Evolutionary conservation across 139 green algal genomes (phyloP).

Genomic region (Volvox africanus): DNA sequence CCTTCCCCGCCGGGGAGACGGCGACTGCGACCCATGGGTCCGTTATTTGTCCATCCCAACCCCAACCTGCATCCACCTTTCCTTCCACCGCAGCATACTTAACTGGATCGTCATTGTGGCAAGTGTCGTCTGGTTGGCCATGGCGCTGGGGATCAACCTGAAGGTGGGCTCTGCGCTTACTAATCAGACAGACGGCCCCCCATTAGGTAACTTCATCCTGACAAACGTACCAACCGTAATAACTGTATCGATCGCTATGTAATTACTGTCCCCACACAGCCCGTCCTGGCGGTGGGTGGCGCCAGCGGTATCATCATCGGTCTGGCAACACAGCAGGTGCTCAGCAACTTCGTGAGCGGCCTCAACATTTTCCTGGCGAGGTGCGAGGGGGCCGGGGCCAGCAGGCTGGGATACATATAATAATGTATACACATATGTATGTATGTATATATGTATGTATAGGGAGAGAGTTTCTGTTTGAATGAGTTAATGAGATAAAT

Average conservation of each 20-base stretch:
- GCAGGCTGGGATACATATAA: not conserved
- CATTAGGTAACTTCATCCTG: too few species aligned
- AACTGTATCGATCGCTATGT: too few species aligned
- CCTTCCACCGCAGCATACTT: constrained; percentile 12
- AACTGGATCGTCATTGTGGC: constrained; percentile 49
- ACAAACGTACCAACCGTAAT: too few species aligned
- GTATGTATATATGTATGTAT: too few species aligned
- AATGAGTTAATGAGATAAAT: too few species aligned
- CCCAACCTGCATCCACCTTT: not conserved
- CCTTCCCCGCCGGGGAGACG: too few species aligned
- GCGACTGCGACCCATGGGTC: too few species aligned
- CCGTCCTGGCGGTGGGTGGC: constrained; percentile 54
- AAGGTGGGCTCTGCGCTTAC: constrained; percentile 4
- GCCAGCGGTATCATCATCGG: constrained; percentile 55
- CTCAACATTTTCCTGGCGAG: constrained; percentile 58
- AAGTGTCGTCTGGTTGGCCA: not conserved
- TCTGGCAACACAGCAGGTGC: constrained; percentile 60
- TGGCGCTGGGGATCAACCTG: constrained; percentile 37
- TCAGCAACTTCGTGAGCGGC: constrained; percentile 52
- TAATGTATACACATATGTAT: too few species aligned
- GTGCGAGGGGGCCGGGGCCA: not conserved
- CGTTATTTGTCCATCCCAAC: not conserved
- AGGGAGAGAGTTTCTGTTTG: too few species aligned
- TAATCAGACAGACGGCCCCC: too few species aligned
- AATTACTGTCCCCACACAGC: not conserved